Conservation (phyloP, 2,329 filamentous ascomycete species). For the Bertia moriformis region DNA sequence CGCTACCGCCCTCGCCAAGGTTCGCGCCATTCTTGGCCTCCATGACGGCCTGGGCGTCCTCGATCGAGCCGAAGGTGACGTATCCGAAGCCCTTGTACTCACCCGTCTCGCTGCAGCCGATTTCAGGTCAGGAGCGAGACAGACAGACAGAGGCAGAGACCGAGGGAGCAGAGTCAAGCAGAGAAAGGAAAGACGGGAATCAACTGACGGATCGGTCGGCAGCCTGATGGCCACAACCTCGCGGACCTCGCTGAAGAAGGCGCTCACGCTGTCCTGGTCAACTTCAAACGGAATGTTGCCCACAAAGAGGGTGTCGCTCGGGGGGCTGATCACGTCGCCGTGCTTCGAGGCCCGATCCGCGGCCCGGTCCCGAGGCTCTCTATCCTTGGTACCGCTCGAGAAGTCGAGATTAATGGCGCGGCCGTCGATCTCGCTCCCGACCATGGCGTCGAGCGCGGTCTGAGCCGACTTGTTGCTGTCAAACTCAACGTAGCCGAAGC, state of each 20-base stretch:
- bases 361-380: constrained; percentile 29
- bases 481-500: constrained; percentile 64
- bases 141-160: constrained; percentile 1
- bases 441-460: constrained; percentile 49
- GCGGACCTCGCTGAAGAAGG: constrained; percentile 49
- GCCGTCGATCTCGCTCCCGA: constrained; percentile 49
- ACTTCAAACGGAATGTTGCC: constrained; percentile 60
- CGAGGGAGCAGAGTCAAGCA: neutral
- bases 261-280: constrained; percentile 46
- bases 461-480: constrained; percentile 40
- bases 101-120: constrained; percentile 34
- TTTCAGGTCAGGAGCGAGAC: constrained; percentile 10
- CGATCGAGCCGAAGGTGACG: constrained; percentile 51
- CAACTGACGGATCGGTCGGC: constrained; percentile 46
- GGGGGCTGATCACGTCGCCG: constrained; percentile 49
- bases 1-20: too few relatives aligned
- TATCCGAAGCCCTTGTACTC: constrained; percentile 63
- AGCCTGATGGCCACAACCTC: constrained; percentile 52
- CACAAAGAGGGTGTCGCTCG: constrained; percentile 56
- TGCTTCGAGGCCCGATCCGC: constrained; percentile 34
- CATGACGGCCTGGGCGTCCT: constrained; percentile 51
- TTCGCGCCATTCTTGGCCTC: constrained; percentile 47
- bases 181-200: constrained; percentile 2
- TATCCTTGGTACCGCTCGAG: constrained; percentile 39
- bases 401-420: constrained; percentile 59